These are phyloP conservation scores for Melanopsichium pennsylvanicum DNA, from an alignment of 1,284 basidiomycete species.

Conservation along the genomic window DNA sequence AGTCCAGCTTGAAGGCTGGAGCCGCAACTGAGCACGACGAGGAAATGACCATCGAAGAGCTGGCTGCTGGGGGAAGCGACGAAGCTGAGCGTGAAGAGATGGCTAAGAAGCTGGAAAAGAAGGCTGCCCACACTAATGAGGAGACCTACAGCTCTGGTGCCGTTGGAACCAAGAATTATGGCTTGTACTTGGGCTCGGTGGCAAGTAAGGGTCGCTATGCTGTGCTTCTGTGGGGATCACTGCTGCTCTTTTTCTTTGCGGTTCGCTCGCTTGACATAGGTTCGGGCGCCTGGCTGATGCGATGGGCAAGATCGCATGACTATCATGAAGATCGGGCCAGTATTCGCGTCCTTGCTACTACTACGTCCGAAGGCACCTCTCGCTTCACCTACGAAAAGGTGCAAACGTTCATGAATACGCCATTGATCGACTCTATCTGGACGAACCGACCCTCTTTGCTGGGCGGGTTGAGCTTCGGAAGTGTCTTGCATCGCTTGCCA, in stretches of 20 bases:
- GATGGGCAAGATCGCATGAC: slow-evolving; percentile 62
- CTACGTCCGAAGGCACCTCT: not conserved
- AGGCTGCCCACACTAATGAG: slow-evolving; percentile 55
- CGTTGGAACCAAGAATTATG: slow-evolving; percentile 55
- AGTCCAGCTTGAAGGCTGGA: slow-evolving; percentile 27
- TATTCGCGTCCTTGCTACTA: slow-evolving; percentile 2
- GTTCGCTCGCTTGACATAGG: slow-evolving; percentile 54
- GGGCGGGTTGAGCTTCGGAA: slow-evolving; percentile 8
- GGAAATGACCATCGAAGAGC: slow-evolving; percentile 54
- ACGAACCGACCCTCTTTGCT: slow-evolving; percentile 23
- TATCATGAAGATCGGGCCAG: slow-evolving; percentile 14
- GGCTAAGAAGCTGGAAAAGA: slow-evolving; percentile 50
- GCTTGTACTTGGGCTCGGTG: slow-evolving; percentile 56
- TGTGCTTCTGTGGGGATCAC: slow-evolving; percentile 49
- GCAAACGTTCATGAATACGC: slow-evolving; percentile 36
- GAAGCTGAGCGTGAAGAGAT: slow-evolving; percentile 54
- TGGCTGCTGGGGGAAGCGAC: slow-evolving; percentile 49
- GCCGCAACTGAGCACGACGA: slow-evolving; percentile 17
- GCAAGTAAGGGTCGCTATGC: slow-evolving; percentile 31
- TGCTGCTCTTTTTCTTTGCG: slow-evolving; percentile 50
- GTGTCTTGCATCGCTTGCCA: slow-evolving; percentile 13
- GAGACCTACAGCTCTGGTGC: slow-evolving; percentile 60
- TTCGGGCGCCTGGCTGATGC: slow-evolving; percentile 60
- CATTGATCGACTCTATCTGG: slow-evolving; percentile 35
- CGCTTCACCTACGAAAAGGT: slow-evolving; percentile 16